Conservation (phyloP, 495 filamentous ascomycete genomes). For the Neurospora tetraspora region DNA sequence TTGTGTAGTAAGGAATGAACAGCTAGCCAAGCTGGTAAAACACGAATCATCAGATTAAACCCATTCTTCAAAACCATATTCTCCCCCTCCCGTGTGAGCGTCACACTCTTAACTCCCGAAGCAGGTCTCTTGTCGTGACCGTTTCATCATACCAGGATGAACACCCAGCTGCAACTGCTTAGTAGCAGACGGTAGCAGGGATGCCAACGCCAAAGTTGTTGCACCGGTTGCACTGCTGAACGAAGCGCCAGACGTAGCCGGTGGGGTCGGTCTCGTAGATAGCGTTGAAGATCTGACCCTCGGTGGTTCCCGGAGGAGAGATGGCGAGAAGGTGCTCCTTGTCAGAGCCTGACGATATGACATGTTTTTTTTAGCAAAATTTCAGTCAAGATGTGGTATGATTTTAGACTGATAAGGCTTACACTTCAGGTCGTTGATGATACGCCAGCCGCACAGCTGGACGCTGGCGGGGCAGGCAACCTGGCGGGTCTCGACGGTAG, state of each 20-base stretch:
- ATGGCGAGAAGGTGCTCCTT: neutral
- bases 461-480: neutral
- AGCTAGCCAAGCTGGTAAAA: neutral
- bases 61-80: neutral
- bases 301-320: neutral
- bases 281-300: neutral
- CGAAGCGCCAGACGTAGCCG: conserved; percentile 2
- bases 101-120: no score
- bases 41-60: neutral
- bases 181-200: neutral
- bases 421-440: neutral
- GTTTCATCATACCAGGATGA: no score
- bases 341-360: neutral
- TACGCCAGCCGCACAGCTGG: neutral
- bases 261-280: conserved; percentile 3
- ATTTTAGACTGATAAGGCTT: neutral
- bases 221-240: neutral
- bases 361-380: no score
- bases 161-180: neutral
- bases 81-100: neutral
- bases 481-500: neutral
- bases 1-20: neutral
- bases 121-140: no score
- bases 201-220: neutral
- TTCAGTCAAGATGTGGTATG: no score